Percentiles rank a stretch among this genome's conserved stretches.
These are phyloP conservation scores for Jasminum sambac DNA, from an alignment of 257 asterid species.

Conservation along the genomic window DNA sequence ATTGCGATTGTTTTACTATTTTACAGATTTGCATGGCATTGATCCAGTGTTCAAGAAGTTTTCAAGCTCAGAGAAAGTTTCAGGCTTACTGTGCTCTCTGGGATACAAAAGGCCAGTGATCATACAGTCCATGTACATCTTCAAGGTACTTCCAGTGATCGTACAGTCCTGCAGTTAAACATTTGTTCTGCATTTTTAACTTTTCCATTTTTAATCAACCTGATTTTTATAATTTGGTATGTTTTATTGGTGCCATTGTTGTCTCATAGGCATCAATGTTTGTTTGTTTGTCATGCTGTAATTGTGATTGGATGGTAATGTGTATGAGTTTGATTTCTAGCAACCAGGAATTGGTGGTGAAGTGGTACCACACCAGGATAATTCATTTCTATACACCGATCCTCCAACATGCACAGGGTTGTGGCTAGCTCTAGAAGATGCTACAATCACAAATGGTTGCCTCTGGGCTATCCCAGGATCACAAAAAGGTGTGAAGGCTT, in stretches of 20 bases:
- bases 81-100: constrained; percentile 53
- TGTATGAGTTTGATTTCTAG: constrained; percentile 40
- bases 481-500: constrained; percentile 81
- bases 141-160: constrained; percentile 48
- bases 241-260: neutral
- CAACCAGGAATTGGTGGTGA: constrained; percentile 90
- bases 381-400: constrained; percentile 69
- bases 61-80: constrained; percentile 59
- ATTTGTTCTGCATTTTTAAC: neutral
- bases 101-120: constrained; percentile 61
- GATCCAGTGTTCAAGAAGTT: constrained; percentile 71
- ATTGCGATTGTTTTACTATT: constrained; percentile 2
- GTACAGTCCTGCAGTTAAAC: neutral
- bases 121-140: constrained; percentile 81
- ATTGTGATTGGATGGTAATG: neutral
- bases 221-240: neutral
- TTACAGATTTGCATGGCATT: constrained; percentile 64
- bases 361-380: constrained; percentile 93
- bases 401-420: constrained; percentile 89
- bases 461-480: constrained; percentile 96
- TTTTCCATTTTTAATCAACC: neutral
- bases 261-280: neutral
- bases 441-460: constrained; percentile 80
- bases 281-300: neutral
- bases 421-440: constrained; percentile 91